These are phyloP conservation scores for Torrubiella hemipterigena DNA, from an alignment of 2,329 filamentous ascomycete species.

Conservation along the genomic window DNA sequence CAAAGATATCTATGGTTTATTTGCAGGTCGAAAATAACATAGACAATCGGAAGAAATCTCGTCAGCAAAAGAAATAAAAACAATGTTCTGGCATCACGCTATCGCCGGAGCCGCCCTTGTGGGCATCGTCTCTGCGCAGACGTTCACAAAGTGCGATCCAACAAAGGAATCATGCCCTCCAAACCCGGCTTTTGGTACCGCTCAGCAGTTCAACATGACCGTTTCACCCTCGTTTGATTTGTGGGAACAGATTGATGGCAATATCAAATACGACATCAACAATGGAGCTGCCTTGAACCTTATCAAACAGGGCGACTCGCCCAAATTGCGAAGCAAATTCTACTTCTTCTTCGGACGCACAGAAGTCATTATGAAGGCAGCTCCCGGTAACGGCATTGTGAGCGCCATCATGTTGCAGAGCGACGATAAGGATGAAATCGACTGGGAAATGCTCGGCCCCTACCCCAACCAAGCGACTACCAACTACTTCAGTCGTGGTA, in stretches of 20 bases:
- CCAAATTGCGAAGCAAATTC: slow-evolving; percentile 67
- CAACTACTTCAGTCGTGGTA: slow-evolving; percentile 73
- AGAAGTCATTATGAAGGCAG: slow-evolving; percentile 67
- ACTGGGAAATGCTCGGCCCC: slow-evolving; percentile 71
- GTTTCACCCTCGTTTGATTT: slow-evolving; percentile 41
- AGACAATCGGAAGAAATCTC: slow-evolving; percentile 4
- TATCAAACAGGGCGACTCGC: slow-evolving; percentile 56
- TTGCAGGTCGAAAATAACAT: too few relatives aligned
- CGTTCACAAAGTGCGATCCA: slow-evolving; percentile 68
- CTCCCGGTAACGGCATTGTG: slow-evolving; percentile 63
- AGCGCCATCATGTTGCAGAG: slow-evolving; percentile 75
- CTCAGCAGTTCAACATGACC: slow-evolving; percentile 54
- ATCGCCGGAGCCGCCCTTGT: slow-evolving; percentile 24
- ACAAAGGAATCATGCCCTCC: slow-evolving; percentile 57
- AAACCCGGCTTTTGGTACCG: slow-evolving; percentile 57
- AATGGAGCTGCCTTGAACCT: slow-evolving; percentile 65
- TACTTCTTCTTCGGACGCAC: slow-evolving; percentile 80
- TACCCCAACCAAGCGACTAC: slow-evolving; percentile 51
- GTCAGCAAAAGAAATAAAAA: slow-evolving; percentile 1
- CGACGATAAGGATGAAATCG: slow-evolving; percentile 76
- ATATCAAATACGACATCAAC: slow-evolving; percentile 46
- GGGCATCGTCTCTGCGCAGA: slow-evolving; percentile 53
- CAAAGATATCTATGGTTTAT: too few relatives aligned
- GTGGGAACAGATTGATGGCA: slow-evolving; percentile 60
- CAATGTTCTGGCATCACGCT: slow-evolving; percentile 16